These are phyloP conservation scores for Pseudisothecium myosuroides DNA, from an alignment of 225 moss, liverwort and hornwort genomes.

Conservation along the genomic window DNA sequence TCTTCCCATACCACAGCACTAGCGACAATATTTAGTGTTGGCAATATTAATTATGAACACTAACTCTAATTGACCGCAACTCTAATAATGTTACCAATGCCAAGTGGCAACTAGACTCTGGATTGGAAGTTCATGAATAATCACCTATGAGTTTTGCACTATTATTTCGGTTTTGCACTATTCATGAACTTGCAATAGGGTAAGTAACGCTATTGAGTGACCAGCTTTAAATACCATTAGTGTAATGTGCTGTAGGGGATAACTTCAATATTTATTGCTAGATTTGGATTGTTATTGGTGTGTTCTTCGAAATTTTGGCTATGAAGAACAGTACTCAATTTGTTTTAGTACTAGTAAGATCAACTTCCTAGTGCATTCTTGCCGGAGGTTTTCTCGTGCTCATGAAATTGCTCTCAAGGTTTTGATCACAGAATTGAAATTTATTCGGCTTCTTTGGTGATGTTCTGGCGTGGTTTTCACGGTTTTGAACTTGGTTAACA, in stretches of 20 bases:
- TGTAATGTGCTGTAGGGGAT: background rate
- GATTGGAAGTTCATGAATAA: background rate
- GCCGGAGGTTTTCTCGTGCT: background rate
- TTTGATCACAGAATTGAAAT: background rate
- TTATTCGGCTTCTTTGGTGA: background rate
- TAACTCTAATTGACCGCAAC: background rate
- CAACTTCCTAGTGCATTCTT: background rate
- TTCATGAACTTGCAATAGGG: background rate
- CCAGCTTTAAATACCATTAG: background rate
- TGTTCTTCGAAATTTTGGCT: background rate
- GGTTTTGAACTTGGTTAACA: slow-evolving; percentile 13
- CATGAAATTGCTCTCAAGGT: background rate
- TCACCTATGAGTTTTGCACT: background rate
- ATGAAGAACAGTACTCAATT: background rate
- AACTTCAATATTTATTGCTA: background rate
- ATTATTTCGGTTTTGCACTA: background rate
- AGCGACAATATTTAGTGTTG: background rate
- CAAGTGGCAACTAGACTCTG: background rate
- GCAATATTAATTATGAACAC: background rate
- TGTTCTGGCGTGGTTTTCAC: background rate
- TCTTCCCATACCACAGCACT: background rate
- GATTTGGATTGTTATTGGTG: background rate
- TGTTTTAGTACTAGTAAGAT: background rate
- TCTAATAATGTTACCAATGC: background rate
- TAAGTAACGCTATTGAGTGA: background rate